Percentiles rank a stretch among this genome's conserved stretches.
These are phyloP conservation scores for Salix dunnii DNA, from an alignment of 345 rosid genomes.

Conservation along the genomic window DNA sequence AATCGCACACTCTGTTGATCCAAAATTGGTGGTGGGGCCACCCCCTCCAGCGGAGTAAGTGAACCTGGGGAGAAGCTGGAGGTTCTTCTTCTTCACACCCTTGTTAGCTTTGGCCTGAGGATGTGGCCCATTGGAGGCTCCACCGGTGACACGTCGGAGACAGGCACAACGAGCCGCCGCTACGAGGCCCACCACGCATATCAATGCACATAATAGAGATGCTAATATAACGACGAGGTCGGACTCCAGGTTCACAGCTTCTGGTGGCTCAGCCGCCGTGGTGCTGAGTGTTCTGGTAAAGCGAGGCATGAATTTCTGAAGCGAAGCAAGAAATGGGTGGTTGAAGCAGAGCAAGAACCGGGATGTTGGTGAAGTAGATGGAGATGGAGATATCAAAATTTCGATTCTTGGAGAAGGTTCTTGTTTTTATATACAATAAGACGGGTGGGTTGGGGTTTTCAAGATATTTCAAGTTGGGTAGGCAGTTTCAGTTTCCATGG, in stretches of 20 bases:
- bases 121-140: background rate
- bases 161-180: conserved; percentile 65
- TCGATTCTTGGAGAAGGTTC: background rate
- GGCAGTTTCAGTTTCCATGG: too few relatives aligned
- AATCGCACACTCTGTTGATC: conserved; percentile 59
- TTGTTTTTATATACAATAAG: background rate
- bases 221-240: conserved; percentile 64
- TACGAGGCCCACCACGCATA: conserved; percentile 62
- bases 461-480: too few relatives aligned
- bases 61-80: conserved; percentile 57
- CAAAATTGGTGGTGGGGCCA: conserved; percentile 26
- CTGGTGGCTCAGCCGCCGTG: conserved; percentile 45
- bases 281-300: conserved; percentile 32
- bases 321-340: background rate
- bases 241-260: conserved; percentile 39
- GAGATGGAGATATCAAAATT: too few relatives aligned
- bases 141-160: conserved; percentile 30
- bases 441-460: background rate
- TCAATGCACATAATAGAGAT: conserved; percentile 66
- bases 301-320: conserved; percentile 26
- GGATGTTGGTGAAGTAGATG: too few relatives aligned
- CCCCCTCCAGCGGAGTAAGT: conserved; percentile 42
- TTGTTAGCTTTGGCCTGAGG: conserved; percentile 39
- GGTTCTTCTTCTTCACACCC: conserved; percentile 68
- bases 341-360: background rate